These are phyloP conservation scores for Linum usitatissimum DNA, from an alignment of 345 rosid species.

Conservation along the genomic window DNA sequence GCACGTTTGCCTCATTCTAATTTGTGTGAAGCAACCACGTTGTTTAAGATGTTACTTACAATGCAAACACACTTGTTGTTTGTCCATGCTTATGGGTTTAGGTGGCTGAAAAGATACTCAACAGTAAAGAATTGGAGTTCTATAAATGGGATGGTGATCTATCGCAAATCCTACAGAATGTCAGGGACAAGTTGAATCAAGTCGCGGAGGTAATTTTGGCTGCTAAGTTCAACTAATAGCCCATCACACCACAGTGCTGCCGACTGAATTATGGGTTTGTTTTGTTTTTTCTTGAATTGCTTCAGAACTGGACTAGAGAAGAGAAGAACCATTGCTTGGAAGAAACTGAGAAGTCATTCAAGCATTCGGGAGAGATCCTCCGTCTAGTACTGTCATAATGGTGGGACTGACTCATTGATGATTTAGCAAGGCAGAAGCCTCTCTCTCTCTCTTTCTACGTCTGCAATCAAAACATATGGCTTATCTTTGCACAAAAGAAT, in stretches of 20 bases:
- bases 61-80: not conserved
- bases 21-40: not conserved
- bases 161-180: constrained; percentile 59
- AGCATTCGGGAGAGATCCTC: constrained; percentile 79
- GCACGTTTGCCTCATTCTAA: not conserved
- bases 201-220: constrained; percentile 46
- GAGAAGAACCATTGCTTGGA: constrained; percentile 89
- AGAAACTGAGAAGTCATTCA: constrained; percentile 92
- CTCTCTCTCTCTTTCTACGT: not conserved
- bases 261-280: constrained; percentile 8
- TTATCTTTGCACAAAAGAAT: not conserved
- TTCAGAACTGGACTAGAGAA: constrained; percentile 76
- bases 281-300: not conserved
- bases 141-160: constrained; percentile 93
- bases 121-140: constrained; percentile 57
- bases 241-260: not conserved
- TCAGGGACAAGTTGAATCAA: constrained; percentile 64
- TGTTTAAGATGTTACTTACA: not conserved
- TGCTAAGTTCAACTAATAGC: not conserved
- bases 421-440: not conserved
- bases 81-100: constrained; percentile 10
- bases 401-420: not conserved
- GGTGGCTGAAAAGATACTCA: constrained; percentile 66
- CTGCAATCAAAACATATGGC: not conserved
- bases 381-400: constrained; percentile 62